phyloP scores from a whole-genome alignment of 176 grass and related monocot species.

The Zizania latifolia region DNA sequence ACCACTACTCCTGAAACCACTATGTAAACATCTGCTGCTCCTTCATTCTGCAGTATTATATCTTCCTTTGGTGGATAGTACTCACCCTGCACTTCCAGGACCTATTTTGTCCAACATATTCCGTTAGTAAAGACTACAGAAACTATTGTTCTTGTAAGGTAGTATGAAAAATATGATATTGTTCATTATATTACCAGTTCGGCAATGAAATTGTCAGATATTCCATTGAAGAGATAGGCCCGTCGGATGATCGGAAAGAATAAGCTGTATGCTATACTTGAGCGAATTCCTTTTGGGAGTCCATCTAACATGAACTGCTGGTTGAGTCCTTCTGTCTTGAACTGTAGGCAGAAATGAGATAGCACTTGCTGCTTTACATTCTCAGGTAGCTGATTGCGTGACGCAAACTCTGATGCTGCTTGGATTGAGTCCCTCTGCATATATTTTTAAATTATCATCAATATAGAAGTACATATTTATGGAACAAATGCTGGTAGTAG shows the following conservation, averaged over 20 bases:
- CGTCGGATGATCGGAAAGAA: conserved; percentile 62
- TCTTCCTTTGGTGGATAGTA: conserved; percentile 86
- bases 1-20: conserved; percentile 86
- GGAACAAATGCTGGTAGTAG: conserved; percentile 15
- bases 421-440: conserved; percentile 85
- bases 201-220: conserved; percentile 70
- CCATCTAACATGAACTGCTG: conserved; percentile 70
- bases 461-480: background rate
- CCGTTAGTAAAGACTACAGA: background rate
- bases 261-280: conserved; percentile 74
- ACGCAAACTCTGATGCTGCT: conserved; percentile 66
- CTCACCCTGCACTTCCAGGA: conserved; percentile 76
- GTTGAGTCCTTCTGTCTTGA: conserved; percentile 81
- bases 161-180: background rate
- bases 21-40: conserved; percentile 68
- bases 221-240: conserved; percentile 86
- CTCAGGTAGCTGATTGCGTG: conserved; percentile 76
- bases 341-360: conserved; percentile 86
- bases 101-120: conserved; percentile 50
- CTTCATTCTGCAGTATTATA: conserved; percentile 73
- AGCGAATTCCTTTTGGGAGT: conserved; percentile 82
- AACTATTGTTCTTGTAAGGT: background rate
- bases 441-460: too few species aligned
- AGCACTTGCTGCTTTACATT: conserved; percentile 74
- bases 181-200: conserved; percentile 60